Conservation (phyloP, 768 basidiomycete genomes). For the Boletales sp. region DNA sequence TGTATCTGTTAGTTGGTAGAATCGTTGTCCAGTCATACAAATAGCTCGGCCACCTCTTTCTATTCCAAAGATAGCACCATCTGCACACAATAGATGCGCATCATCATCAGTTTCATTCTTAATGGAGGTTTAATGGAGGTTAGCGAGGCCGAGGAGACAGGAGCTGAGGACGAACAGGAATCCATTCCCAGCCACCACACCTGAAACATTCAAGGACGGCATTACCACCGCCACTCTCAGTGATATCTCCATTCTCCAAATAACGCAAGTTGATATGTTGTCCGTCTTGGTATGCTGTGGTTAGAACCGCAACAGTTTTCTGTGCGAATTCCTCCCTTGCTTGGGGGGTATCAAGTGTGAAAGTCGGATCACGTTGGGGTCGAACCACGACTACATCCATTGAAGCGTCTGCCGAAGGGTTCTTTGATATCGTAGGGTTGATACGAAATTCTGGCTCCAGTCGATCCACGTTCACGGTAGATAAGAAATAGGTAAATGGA, state of each 20-base stretch:
- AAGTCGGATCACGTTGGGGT: constrained; percentile 57
- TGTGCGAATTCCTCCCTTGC: constrained; percentile 48
- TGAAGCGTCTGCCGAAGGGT: constrained; percentile 42
- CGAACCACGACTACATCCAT: constrained; percentile 79
- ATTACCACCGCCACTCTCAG: constrained; percentile 42
- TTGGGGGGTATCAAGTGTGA: constrained; percentile 39
- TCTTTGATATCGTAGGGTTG: constrained; percentile 52
- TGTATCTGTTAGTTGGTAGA: constrained; percentile 22
- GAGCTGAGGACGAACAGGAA: constrained; percentile 53
- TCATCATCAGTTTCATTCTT: constrained; percentile 57
- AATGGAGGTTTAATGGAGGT: constrained; percentile 27
- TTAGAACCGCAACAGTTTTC: constrained; percentile 53
- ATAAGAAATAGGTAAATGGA: constrained; percentile 84
- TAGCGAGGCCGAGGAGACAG: constrained; percentile 1
- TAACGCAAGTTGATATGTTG: constrained; percentile 65
- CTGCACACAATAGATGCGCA: constrained; percentile 75
- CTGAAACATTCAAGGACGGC: constrained; percentile 75
- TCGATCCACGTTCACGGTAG: constrained; percentile 79
- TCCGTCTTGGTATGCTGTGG: constrained; percentile 76
- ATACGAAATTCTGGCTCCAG: constrained; percentile 83
- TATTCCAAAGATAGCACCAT: constrained; percentile 70
- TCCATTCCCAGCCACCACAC: constrained; percentile 83
- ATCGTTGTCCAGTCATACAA: constrained; percentile 38
- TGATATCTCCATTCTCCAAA: constrained; percentile 39
- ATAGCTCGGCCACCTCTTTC: constrained; percentile 55